Evolutionary conservation across 257 asterid genomes (phyloP), one percentile per base, ranked within the genome.

Genomic region (Gardenia jasminoides): DNA sequence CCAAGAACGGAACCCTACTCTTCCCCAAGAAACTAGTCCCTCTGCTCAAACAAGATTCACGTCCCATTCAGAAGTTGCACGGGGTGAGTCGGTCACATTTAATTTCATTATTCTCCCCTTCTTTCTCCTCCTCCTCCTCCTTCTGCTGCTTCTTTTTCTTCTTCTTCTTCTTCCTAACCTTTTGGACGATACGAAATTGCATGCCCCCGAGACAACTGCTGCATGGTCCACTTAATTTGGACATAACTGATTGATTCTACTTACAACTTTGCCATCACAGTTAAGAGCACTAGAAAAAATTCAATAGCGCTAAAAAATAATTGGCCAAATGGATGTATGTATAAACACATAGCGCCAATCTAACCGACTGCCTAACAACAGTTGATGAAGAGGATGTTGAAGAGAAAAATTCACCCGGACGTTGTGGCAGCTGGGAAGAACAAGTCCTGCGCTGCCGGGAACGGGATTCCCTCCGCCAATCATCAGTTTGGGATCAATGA

Each of bases 401-500:
- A 80, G 82, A 88, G 83, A 80, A 92, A 92, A 89, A 82, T 92
- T 78, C 96, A 92, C 70, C 96, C 96, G 0, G 94, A 89, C 44
- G 58, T 82, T 54, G 88, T n/a, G 17, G 59, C 76, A 66, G 41
- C 41, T 36, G 75, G 67, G 43, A 85, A 82, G 74, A 66, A 70
- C 43, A 10, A 56, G 54, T 20, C 62, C 64, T 72, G 52, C 76
- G 11, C 48, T 83, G 43, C 72, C 16, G 36, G 58, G 90, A 90
- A 46, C 76, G 83, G 62, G 75, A 83, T 71, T 83, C 88, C 50
- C 91, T 88, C 30, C 24, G 64, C 31, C 33, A 6, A 50, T 12
- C 1, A 10, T 12, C 1, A n/a, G 17, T 61, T 61, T 61, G 67
- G 69, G 19, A 15, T 64, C 69, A 30, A 13, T 67, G 91, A 90